These are phyloP conservation scores for Tolypocladium sp. DNA, from an alignment of 2,329 filamentous ascomycete species.

Conservation along the genomic window DNA sequence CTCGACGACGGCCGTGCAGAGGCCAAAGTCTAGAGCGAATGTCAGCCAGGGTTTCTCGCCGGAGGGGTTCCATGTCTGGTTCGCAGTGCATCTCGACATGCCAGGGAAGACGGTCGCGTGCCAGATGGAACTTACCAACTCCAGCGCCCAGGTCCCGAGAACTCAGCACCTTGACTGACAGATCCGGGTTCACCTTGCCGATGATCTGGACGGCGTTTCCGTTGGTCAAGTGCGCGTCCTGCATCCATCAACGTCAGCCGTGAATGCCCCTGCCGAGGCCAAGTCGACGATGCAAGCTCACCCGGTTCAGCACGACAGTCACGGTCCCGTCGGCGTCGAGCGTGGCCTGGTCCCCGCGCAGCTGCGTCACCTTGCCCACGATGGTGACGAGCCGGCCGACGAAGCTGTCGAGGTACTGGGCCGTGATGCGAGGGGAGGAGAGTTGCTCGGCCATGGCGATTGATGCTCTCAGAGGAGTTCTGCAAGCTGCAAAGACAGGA, in stretches of 20 bases:
- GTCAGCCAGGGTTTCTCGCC: not conserved
- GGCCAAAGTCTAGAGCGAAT: constrained; percentile 54
- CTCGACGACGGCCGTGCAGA: constrained; percentile 74
- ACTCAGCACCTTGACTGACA: constrained; percentile 61
- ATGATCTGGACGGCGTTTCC: constrained; percentile 69
- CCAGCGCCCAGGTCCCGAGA: constrained; percentile 59
- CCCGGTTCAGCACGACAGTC: constrained; percentile 63
- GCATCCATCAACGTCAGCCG: not conserved
- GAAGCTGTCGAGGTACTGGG: constrained; percentile 69
- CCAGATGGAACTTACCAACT: constrained; percentile 48
- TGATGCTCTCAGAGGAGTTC: not conserved
- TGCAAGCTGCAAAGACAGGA: not conserved
- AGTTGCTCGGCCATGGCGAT: constrained; percentile 55
- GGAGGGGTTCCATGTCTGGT: too few relatives aligned
- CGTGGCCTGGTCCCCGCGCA: constrained; percentile 71
- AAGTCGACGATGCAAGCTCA: constrained; percentile 26
- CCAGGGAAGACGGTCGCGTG: too few relatives aligned
- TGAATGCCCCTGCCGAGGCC: not conserved
- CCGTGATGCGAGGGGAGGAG: constrained; percentile 72
- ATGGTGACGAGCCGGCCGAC: constrained; percentile 69
- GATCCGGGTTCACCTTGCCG: constrained; percentile 68
- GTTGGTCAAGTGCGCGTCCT: constrained; percentile 63
- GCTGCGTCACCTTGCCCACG: constrained; percentile 73
- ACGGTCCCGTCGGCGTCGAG: constrained; percentile 75
- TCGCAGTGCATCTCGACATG: not conserved